phyloP scores from a whole-genome alignment of 1,284 basidiomycete genomes.

The Irpex lacteus region DNA sequence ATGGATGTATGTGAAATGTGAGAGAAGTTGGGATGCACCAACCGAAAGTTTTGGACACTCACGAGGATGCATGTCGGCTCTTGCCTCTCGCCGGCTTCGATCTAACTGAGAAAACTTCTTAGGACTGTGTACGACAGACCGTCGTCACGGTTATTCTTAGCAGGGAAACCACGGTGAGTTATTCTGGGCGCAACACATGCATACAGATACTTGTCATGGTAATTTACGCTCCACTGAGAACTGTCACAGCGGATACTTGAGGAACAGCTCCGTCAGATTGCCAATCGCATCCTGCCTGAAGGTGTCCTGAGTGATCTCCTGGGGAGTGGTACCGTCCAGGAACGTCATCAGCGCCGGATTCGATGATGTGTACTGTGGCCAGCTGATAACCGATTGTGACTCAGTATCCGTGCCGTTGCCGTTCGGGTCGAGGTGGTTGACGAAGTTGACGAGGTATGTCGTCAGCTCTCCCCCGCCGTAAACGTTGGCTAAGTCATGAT shows the following conservation, averaged over 20 bases:
- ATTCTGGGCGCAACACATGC: no score
- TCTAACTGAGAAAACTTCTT: no score
- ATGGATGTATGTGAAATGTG: no score
- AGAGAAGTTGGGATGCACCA: no score
- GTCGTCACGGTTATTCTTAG: no score
- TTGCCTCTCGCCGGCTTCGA: no score
- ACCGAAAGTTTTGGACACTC: no score
- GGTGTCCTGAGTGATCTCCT: constrained; percentile 8
- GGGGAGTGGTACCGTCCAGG: constrained; percentile 9
- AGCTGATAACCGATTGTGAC: not conserved
- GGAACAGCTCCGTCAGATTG: constrained; percentile 1
- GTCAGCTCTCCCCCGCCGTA: constrained; percentile 10
- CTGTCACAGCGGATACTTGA: not conserved
- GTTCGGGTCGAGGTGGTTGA: constrained; percentile 20
- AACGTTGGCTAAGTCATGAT: constrained; percentile 8
- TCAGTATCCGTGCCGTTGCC: not conserved
- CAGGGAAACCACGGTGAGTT: no score
- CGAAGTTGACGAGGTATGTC: constrained; percentile 17
- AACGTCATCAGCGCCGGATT: constrained; percentile 11
- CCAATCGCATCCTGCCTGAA: constrained; percentile 10
- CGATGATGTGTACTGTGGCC: constrained; percentile 15
- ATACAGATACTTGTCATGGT: no score
- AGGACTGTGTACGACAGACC: no score
- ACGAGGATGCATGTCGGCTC: no score
- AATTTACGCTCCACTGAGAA: no score